Conservation (phyloP, 2,329 filamentous ascomycete genomes). For the Talaromyces sp. region DNA sequence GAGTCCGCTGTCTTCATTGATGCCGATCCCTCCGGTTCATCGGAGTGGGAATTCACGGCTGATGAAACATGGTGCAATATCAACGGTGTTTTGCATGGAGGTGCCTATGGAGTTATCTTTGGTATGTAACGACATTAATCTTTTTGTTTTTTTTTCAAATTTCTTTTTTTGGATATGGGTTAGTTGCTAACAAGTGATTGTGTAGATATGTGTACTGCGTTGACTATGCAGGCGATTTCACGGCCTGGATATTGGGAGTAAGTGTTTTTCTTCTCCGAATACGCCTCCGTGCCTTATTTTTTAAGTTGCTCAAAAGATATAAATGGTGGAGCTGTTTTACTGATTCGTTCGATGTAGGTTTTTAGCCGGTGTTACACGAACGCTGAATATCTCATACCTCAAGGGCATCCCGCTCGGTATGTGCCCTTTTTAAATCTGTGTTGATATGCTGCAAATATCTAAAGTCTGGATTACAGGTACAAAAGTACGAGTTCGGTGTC, state of each 20-base stretch:
- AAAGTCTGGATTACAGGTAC: slow-evolving; percentile 22
- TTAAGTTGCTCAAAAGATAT: neutral
- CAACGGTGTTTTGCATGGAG: slow-evolving; percentile 32
- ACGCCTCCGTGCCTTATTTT: neutral
- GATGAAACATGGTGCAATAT: slow-evolving; percentile 20
- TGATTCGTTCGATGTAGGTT: slow-evolving; percentile 25
- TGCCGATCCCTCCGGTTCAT: slow-evolving; percentile 15
- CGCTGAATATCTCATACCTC: slow-evolving; percentile 48
- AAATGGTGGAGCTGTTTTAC: neutral
- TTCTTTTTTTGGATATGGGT: neutral
- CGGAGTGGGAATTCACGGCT: slow-evolving; percentile 18
- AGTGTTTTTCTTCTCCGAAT: slow-evolving; percentile 9
- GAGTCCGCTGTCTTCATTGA: slow-evolving; percentile 19
- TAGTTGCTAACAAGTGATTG: neutral
- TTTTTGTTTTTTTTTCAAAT: too few species aligned
- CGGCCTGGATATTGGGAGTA: slow-evolving; percentile 46
- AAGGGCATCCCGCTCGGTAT: slow-evolving; percentile 43
- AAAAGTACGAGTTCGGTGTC: slow-evolving; percentile 38
- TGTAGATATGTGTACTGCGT: slow-evolving; percentile 48
- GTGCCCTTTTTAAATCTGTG: slow-evolving; percentile 1
- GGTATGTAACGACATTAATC: slow-evolving; percentile 33
- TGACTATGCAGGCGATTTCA: slow-evolving; percentile 44
- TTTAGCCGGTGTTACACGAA: slow-evolving; percentile 46
- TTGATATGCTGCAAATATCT: neutral
- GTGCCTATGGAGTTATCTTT: slow-evolving; percentile 68